Evolutionary conservation across 768 basidiomycete species (phyloP), one percentile per base, ranked within the genome.

Genomic region (Galerina sulciceps): DNA sequence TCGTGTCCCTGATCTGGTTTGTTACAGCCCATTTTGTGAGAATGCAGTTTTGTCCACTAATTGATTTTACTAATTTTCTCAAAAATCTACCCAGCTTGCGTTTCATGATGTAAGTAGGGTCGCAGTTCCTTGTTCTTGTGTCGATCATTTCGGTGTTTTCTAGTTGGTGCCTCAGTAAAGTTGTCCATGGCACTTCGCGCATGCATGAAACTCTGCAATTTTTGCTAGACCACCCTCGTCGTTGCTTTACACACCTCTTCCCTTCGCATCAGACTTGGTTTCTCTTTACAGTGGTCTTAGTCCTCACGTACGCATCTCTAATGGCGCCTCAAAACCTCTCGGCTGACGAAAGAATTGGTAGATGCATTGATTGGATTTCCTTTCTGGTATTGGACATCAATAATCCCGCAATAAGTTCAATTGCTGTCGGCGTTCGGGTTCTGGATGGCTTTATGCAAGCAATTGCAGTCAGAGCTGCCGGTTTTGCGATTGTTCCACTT

Each of bases 241-340:
- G 93, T 61, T 96, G 94, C 72, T 96, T 91, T 67, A 85, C 94
- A 10, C 92, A 94, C 70, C 81, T 96, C 9, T 96, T 96, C 65
- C 94, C 94, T 0, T 88, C 93, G 0, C 93, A 95, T 66, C 95
- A 97, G 69, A 97, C 95, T 3, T 94, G 94, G 93, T 91, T 96
- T 64, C 83, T 97, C 5, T 60, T 93, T 1, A 82, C 84, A 1
- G 71, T 96, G 20, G 79, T 97, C 20, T 37, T 91, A 3, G 62
- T 76, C 0, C 75, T 96, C 36, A 93, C 85, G 94, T 94, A 67
- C 51, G 87, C 68, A 6, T 57, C 43, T 20, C 10, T 42, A 18
- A 51, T 43, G 5, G 6, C 22, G 13, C 41, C 2, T 46, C 14
- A 36, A 20, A 3, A 3, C 26, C 35, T 34, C 18, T 26, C 51